Conservation (phyloP, 345 rosid genomes). For the Raphanus sativus region DNA sequence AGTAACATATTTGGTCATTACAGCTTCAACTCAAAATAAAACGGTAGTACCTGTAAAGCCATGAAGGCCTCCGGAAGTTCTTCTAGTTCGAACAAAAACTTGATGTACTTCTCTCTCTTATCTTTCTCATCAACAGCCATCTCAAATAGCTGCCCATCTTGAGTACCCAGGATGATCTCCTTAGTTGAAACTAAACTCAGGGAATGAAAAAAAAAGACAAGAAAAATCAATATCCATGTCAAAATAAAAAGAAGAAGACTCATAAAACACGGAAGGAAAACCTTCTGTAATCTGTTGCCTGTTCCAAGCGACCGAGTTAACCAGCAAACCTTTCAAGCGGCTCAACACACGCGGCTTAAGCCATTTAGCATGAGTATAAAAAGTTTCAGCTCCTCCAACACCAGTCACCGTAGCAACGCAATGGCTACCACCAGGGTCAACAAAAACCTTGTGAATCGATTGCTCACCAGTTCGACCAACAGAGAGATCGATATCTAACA, state of each 20-base stretch:
- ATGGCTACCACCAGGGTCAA: constrained; percentile 98
- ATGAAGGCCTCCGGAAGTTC: constrained; percentile 95
- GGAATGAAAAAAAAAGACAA: background rate
- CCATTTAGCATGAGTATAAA: constrained; percentile 94
- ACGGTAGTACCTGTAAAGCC: constrained; percentile 73
- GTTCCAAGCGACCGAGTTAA: constrained; percentile 95
- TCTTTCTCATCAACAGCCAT: constrained; percentile 97
- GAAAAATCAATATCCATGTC: constrained; percentile 14
- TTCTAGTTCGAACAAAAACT: constrained; percentile 66
- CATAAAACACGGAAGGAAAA: constrained; percentile 31
- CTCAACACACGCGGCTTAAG: constrained; percentile 76
- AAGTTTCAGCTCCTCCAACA: constrained; percentile 82
- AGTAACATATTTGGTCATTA: constrained; percentile 1
- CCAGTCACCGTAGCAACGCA: constrained; percentile 86
- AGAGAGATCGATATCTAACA: constrained; percentile 81
- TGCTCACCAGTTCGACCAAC: constrained; percentile 87
- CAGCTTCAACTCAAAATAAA: background rate
- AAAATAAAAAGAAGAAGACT: background rate
- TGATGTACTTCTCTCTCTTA: constrained; percentile 88
- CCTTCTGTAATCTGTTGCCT: constrained; percentile 94
- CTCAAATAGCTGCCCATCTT: constrained; percentile 89
- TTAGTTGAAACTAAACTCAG: constrained; percentile 67
- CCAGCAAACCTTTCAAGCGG: constrained; percentile 79
- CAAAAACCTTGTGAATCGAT: constrained; percentile 85
- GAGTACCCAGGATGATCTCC: constrained; percentile 64